Evolutionary conservation across 2,329 filamentous ascomycete species (phyloP).

Genomic region (Monosporascus sp.): DNA sequence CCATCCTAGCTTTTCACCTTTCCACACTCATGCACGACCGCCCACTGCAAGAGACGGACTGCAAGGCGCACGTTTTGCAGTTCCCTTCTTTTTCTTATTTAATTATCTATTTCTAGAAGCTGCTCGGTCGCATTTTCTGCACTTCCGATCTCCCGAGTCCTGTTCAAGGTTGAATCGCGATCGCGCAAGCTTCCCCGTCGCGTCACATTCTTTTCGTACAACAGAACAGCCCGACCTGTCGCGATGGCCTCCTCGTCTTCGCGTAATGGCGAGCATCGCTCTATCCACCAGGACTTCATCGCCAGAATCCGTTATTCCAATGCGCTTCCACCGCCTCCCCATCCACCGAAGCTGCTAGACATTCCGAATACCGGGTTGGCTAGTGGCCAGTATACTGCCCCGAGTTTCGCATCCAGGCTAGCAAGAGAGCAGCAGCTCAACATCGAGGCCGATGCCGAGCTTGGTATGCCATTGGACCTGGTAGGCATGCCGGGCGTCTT

Average conservation of each 20-base stretch:
- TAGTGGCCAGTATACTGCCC: conserved; percentile 82
- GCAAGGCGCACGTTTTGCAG: neutral
- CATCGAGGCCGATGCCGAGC: conserved; percentile 94
- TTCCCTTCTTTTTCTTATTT: neutral
- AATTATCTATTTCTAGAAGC: neutral
- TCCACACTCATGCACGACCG: neutral
- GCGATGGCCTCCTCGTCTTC: conserved; percentile 38
- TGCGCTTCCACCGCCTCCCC: conserved; percentile 87
- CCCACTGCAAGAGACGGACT: neutral
- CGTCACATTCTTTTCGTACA: neutral
- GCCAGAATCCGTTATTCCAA: conserved; percentile 94
- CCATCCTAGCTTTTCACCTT: neutral
- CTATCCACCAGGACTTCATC: conserved; percentile 92
- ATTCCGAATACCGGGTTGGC: conserved; percentile 90
- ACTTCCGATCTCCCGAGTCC: neutral
- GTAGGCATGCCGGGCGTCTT: conserved; percentile 94
- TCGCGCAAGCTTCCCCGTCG: conserved; percentile 1
- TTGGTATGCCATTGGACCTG: conserved; percentile 95
- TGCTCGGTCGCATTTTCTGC: neutral
- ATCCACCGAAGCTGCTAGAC: conserved; percentile 92
- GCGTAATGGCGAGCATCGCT: conserved; percentile 48
- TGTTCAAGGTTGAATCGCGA: neutral
- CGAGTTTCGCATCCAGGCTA: conserved; percentile 83
- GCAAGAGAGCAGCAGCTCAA: conserved; percentile 90
- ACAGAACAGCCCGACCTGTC: conserved; percentile 1